Conservation (phyloP, 306 rosid genomes). For the Cucurbita ficifolia region DNA sequence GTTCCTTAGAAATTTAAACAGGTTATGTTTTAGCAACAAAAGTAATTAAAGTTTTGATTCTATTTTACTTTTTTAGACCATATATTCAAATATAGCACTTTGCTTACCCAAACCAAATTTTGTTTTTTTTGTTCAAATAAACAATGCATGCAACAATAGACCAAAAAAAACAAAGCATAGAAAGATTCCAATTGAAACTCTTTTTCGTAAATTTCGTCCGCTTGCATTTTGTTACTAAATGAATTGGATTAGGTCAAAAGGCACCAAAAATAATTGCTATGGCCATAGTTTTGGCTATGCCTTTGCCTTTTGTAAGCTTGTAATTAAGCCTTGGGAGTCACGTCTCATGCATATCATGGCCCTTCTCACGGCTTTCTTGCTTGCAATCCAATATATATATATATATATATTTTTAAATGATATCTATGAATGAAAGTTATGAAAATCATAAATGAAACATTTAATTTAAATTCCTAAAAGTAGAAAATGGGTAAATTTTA, state of each 20-base stretch:
- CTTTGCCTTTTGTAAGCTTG: neutral
- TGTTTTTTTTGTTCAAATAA: neutral
- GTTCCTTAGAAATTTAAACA: neutral
- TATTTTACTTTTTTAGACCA: neutral
- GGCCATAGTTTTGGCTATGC: neutral
- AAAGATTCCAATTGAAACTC: neutral
- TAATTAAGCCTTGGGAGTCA: neutral
- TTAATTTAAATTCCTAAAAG: neutral
- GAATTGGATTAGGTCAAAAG: neutral
- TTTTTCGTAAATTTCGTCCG: neutral
- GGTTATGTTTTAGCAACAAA: neutral
- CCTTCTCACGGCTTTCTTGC: neutral
- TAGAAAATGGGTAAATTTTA: too few species aligned
- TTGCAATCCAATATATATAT: neutral
- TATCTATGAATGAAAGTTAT: neutral
- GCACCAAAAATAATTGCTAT: neutral
- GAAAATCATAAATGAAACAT: neutral
- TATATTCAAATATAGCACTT: neutral
- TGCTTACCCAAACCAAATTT: neutral
- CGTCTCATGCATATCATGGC: slow-evolving; percentile 4
- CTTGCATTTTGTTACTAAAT: neutral
- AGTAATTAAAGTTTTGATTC: neutral
- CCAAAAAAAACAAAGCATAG: neutral
- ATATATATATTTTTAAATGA: neutral
- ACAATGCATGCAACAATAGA: neutral